These are phyloP conservation scores for Citropsis articulata DNA, from an alignment of 345 rosid species.

Conservation along the genomic window DNA sequence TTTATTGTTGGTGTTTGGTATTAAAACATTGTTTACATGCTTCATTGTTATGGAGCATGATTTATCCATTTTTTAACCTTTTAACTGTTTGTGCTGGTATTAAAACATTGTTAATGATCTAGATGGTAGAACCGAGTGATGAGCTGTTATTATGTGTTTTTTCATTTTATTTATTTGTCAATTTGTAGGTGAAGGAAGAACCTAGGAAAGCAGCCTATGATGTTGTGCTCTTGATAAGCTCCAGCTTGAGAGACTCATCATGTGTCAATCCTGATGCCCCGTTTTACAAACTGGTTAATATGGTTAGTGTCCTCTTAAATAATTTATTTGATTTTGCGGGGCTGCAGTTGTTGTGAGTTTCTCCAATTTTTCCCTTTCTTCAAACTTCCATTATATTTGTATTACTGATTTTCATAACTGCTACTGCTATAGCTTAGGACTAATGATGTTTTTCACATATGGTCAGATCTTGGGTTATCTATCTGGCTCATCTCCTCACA, in stretches of 20 bases:
- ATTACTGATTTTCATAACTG: neutral
- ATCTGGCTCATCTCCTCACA: slow-evolving; percentile 86
- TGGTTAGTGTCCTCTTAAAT: slow-evolving; percentile 50
- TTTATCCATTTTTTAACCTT: neutral
- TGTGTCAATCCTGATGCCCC: slow-evolving; percentile 33
- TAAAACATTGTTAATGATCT: neutral
- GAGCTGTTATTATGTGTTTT: slow-evolving; percentile 3
- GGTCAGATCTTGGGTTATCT: slow-evolving; percentile 86
- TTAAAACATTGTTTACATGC: neutral
- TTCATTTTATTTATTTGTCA: neutral
- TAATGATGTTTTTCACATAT: slow-evolving; percentile 10
- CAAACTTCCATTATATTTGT: neutral
- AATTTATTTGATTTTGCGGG: neutral
- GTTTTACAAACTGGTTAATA: slow-evolving; percentile 60
- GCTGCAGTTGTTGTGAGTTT: neutral
- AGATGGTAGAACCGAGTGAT: slow-evolving; percentile 1
- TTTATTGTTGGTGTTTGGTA: neutral
- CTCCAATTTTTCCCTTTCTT: neutral
- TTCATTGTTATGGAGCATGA: neutral
- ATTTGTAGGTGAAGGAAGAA: slow-evolving; percentile 70
- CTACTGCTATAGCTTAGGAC: slow-evolving; percentile 9
- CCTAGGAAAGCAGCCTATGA: slow-evolving; percentile 76
- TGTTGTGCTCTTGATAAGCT: slow-evolving; percentile 55
- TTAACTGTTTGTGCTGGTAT: neutral
- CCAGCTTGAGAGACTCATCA: slow-evolving; percentile 44